A percentile compares a stretch with the other conserved stretches of the same genome.
phyloP scores from a whole-genome alignment of 495 filamentous ascomycete species.

The Neurospora africana region DNA sequence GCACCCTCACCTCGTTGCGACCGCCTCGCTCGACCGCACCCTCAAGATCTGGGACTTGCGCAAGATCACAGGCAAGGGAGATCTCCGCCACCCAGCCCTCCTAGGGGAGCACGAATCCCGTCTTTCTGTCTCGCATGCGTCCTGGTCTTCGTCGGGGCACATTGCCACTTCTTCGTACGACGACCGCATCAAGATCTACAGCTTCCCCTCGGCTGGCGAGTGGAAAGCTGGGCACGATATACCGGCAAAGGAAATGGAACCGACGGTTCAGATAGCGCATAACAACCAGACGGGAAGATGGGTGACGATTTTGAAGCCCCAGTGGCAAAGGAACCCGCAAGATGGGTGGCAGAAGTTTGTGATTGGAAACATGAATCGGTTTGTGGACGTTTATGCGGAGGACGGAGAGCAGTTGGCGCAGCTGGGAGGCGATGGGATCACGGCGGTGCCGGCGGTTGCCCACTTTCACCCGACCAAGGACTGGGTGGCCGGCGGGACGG shows the following conservation, averaged over 20 bases:
- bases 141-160: slow-evolving; percentile 71
- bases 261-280: slow-evolving; percentile 59
- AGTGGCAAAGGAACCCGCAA: slow-evolving; percentile 76
- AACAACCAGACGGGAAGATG: slow-evolving; percentile 90
- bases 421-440: slow-evolving; percentile 78
- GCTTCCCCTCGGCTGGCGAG: slow-evolving; percentile 51
- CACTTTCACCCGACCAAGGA: slow-evolving; percentile 79
- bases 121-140: slow-evolving; percentile 81
- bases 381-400: slow-evolving; percentile 77
- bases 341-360: slow-evolving; percentile 76
- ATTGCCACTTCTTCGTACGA: slow-evolving; percentile 91
- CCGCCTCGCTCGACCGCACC: slow-evolving; percentile 80
- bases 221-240: slow-evolving; percentile 57
- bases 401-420: slow-evolving; percentile 84
- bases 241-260: slow-evolving; percentile 52
- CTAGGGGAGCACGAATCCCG: slow-evolving; percentile 73
- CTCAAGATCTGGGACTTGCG: slow-evolving; percentile 89
- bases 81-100: slow-evolving; percentile 45
- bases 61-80: slow-evolving; percentile 53
- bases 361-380: slow-evolving; percentile 96
- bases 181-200: slow-evolving; percentile 86
- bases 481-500: slow-evolving; percentile 89
- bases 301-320: slow-evolving; percentile 72
- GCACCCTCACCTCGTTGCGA: slow-evolving; percentile 73
- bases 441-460: slow-evolving; percentile 85